phyloP scores from a whole-genome alignment of 2,329 filamentous ascomycete genomes.

The Pestalotiopsis sp. region DNA sequence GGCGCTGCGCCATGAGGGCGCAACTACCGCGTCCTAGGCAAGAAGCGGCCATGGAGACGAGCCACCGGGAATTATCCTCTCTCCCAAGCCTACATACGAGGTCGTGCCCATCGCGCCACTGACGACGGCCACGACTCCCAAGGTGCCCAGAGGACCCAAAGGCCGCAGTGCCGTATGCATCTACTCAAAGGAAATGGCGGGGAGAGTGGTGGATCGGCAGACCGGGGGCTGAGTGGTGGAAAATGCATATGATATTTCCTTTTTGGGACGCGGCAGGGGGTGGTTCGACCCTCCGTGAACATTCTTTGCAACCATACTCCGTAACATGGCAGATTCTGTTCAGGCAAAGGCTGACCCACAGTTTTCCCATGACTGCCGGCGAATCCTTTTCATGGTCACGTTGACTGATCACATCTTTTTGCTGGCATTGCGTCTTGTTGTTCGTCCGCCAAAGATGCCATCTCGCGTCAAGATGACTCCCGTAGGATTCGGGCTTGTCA shows the following conservation, averaged over 20 bases:
- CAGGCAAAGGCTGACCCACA: neutral
- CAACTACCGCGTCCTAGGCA: neutral
- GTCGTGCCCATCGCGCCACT: neutral
- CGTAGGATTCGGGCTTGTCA: neutral
- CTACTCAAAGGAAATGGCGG: conserved; percentile 11
- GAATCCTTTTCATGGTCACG: neutral
- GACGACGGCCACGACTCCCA: neutral
- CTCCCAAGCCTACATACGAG: neutral
- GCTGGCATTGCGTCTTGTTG: neutral
- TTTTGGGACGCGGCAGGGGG: conserved; percentile 1
- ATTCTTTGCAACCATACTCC: neutral
- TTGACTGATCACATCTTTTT: neutral
- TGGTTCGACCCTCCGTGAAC: neutral
- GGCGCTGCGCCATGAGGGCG: neutral
- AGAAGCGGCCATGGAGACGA: neutral
- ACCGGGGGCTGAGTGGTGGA: conserved; percentile 9
- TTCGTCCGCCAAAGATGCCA: neutral
- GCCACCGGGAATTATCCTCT: neutral
- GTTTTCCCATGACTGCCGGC: conserved; percentile 1
- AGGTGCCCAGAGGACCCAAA: neutral
- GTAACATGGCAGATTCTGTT: neutral
- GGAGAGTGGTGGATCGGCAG: conserved; percentile 5
- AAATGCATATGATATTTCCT: conserved; percentile 8
- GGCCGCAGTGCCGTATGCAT: neutral
- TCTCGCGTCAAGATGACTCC: neutral